Evolutionary conservation across 2,329 filamentous ascomycete species (phyloP), one percentile per base, ranked within the genome.

Genomic region (Colletotrichum simmondsii): DNA sequence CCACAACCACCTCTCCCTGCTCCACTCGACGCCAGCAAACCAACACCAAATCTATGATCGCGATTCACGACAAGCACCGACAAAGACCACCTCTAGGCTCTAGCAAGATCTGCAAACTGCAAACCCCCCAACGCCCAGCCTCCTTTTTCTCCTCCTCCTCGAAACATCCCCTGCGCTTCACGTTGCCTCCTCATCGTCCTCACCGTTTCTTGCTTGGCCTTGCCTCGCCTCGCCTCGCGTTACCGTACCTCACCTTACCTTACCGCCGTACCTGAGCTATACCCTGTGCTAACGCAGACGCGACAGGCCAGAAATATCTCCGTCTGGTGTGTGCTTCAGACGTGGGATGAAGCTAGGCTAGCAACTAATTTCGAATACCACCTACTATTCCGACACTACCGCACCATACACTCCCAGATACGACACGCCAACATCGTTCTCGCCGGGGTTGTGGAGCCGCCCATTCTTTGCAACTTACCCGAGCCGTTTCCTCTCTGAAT

Each of bases 241-340:
- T 7, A 28, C 54, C 61, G 65, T 14, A 35, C 37, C 14, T 8
- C 7, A 46, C 59, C 54, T 54, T 14, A 35, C 60, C 70, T 64
- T 61, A 54, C 46, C 70, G 64, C 26, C 46, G 57, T 24, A 58
- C 49, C 68, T 67, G 56, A 54, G 52, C 62, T 60, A 61, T 49
- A 49, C n/a, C 49, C 62, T 62, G 53, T 24, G 28, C 49, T 54
- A 62, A 10, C 32, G 37, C 54, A 46, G 35, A 7, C 53, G 63
- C 12, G 28, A 56, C 59, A 65, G 67, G 3, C 62, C 22, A 28
- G 49, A 60, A 67, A 71, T 52, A 37, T 22, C 65, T 59, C 62
- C 69, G 65, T 72, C 69, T 69, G 59, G 42, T 72, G 65, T 72
- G 65, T 35, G n/a, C 69, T 61, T 69, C 59, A 69, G 52, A 60